A percentile compares a stretch with the other conserved stretches of the same genome.
Conservation (phyloP, 768 basidiomycete genomes). For the Paxillus involutus region DNA sequence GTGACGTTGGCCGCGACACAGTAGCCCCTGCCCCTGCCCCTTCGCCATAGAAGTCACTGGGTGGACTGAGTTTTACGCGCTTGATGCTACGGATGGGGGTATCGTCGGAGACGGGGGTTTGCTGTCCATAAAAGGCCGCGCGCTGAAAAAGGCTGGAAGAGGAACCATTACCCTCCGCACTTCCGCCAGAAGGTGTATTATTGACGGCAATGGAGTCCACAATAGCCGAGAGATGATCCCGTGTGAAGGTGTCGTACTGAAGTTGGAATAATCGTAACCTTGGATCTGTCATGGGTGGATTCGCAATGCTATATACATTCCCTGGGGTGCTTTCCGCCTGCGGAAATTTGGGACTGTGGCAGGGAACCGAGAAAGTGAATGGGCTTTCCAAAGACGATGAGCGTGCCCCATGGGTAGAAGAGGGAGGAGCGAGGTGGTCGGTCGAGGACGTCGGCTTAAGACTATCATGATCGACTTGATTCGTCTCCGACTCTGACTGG, state of each 20-base stretch:
- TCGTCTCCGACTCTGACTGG: conserved; percentile 23
- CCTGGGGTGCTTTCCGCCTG: conserved; percentile 65
- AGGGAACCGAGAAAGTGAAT: conserved; percentile 77
- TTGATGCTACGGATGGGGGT: conserved; percentile 74
- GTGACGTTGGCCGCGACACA: conserved; percentile 47
- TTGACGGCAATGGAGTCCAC: conserved; percentile 93
- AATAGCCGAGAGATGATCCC: conserved; percentile 90
- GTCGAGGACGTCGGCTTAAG: conserved; percentile 9
- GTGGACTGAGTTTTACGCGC: conserved; percentile 75
- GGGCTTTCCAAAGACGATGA: conserved; percentile 53
- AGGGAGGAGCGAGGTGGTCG: conserved; percentile 3
- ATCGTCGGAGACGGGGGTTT: conserved; percentile 39
- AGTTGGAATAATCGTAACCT: conserved; percentile 88
- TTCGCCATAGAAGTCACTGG: conserved; percentile 55
- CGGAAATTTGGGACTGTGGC: conserved; percentile 38
- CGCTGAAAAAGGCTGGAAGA: conserved; percentile 45
- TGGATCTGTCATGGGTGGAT: conserved; percentile 57
- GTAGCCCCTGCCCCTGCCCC: conserved; percentile 47
- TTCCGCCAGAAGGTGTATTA: conserved; percentile 61
- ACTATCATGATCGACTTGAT: conserved; percentile 8
- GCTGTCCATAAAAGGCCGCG: conserved; percentile 47
- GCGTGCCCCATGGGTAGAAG: conserved; percentile 35
- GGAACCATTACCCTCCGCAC: conserved; percentile 41
- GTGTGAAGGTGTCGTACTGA: conserved; percentile 94
- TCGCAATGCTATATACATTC: conserved; percentile 16